A percentile compares a stretch with the other conserved stretches of the same genome.
Evolutionary conservation across 2,329 filamentous ascomycete species (phyloP).

Genomic region (Colletotrichum musicola): DNA sequence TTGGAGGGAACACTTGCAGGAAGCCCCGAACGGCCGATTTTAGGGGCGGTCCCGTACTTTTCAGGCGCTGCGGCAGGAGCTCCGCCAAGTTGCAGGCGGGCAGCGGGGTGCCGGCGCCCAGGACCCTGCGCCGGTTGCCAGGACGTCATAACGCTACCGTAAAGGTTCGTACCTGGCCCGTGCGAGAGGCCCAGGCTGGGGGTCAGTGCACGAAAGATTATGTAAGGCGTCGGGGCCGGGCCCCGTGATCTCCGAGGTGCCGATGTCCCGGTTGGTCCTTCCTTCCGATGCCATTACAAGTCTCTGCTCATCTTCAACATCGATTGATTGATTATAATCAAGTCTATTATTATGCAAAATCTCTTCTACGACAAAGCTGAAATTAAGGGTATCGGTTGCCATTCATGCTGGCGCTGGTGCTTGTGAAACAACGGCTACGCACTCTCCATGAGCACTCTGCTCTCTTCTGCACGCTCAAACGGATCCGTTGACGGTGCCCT

Average conservation of each 20-base stretch:
- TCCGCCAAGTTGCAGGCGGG: conserved; percentile 12
- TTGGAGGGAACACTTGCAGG: conserved; percentile 6
- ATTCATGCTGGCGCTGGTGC: background rate
- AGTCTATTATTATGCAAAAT: conserved; percentile 4
- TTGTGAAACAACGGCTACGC: background rate
- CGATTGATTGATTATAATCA: conserved; percentile 9
- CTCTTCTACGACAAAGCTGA: background rate
- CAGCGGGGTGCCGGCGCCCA: conserved; percentile 31
- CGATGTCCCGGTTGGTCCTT: background rate
- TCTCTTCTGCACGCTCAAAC: conserved; percentile 1
- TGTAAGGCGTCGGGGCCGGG: background rate
- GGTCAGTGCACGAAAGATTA: conserved; percentile 10
- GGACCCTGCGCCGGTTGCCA: conserved; percentile 28
- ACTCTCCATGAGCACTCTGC: background rate
- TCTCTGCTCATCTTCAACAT: too few species aligned
- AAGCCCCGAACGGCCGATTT: background rate
- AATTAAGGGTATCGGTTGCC: conserved; percentile 28
- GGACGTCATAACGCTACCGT: conserved; percentile 25
- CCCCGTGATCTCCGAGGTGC: background rate
- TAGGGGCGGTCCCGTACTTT: conserved; percentile 24
- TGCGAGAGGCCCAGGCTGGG: conserved; percentile 2
- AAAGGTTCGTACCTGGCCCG: conserved; percentile 10
- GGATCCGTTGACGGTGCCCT: conserved; percentile 25
- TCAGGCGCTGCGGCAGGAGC: conserved; percentile 25
- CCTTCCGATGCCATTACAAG: background rate